phyloP scores from a whole-genome alignment of 345 rosid species.

The Citrus cavaleriei region DNA sequence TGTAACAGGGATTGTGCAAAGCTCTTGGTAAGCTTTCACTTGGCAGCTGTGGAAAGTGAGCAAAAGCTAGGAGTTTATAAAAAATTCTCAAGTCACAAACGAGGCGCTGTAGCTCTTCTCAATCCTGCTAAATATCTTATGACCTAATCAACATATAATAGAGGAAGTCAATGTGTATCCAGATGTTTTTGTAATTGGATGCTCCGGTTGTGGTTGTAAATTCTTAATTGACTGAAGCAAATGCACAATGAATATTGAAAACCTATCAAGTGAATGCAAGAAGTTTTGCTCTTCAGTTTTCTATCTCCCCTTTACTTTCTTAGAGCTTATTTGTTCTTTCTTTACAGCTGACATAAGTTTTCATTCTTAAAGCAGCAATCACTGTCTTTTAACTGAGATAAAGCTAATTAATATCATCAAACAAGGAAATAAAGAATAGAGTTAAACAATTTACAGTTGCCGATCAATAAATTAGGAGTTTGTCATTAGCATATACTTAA shows the following conservation, averaged over 20 bases:
- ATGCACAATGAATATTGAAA: not conserved
- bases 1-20: conserved; percentile 65
- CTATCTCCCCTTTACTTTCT: too few relatives aligned
- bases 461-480: too few relatives aligned
- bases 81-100: conserved; percentile 53
- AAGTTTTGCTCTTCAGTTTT: not conserved
- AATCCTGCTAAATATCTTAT: conserved; percentile 50
- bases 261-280: conserved; percentile 2
- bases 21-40: conserved; percentile 48
- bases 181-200: not conserved
- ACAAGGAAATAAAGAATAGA: too few relatives aligned
- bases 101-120: conserved; percentile 51
- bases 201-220: not conserved
- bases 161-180: not conserved
- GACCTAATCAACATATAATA: not conserved
- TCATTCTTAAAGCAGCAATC: too few relatives aligned
- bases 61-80: conserved; percentile 38
- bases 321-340: too few relatives aligned
- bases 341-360: too few relatives aligned
- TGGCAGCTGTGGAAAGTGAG: conserved; percentile 50
- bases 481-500: too few relatives aligned
- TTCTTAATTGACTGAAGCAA: not conserved
- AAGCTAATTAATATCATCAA: too few relatives aligned
- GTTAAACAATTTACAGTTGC: too few relatives aligned
- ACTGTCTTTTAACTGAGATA: too few relatives aligned